These are phyloP conservation scores for Gossypium longicalyx DNA, from an alignment of 345 rosid species.

Conservation along the genomic window DNA sequence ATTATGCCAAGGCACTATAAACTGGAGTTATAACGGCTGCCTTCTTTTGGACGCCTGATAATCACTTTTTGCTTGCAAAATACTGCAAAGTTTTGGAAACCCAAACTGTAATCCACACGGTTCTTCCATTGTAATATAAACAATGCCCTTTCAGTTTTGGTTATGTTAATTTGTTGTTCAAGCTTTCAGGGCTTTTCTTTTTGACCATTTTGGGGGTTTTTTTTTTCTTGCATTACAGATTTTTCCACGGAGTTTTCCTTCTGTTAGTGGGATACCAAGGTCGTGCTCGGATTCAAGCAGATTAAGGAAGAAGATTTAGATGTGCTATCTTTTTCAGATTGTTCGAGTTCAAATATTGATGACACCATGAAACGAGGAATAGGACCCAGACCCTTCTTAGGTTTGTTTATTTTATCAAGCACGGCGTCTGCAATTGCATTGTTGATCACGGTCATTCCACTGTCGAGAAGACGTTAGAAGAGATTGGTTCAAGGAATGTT, in stretches of 20 bases:
- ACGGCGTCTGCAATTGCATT: constrained; percentile 11
- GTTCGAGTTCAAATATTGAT: constrained; percentile 1
- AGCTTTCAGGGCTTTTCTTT: not conserved
- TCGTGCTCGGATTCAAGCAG: not conserved
- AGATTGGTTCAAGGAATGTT: not conserved
- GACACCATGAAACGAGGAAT: not conserved
- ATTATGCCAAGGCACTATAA: constrained; percentile 17
- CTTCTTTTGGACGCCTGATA: constrained; percentile 12
- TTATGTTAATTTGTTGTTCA: not conserved
- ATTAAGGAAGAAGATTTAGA: not conserved
- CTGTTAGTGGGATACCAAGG: not conserved
- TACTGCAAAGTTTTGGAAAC: constrained; percentile 7
- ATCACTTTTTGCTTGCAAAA: not conserved
- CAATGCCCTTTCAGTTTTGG: not conserved
- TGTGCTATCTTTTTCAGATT: not conserved
- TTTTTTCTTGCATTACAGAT: not conserved
- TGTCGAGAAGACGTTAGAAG: constrained; percentile 1
- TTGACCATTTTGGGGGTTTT: not conserved
- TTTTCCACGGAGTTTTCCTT: constrained; percentile 14
- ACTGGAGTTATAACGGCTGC: constrained; percentile 20
- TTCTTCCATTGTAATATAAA: constrained; percentile 12
- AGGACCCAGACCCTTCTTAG: constrained; percentile 14
- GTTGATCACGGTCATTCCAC: not conserved
- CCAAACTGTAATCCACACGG: not conserved
- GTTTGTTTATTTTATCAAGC: constrained; percentile 17